Conservation (phyloP, 2,329 filamentous ascomycete genomes). For the Mycogone perniciosa region DNA sequence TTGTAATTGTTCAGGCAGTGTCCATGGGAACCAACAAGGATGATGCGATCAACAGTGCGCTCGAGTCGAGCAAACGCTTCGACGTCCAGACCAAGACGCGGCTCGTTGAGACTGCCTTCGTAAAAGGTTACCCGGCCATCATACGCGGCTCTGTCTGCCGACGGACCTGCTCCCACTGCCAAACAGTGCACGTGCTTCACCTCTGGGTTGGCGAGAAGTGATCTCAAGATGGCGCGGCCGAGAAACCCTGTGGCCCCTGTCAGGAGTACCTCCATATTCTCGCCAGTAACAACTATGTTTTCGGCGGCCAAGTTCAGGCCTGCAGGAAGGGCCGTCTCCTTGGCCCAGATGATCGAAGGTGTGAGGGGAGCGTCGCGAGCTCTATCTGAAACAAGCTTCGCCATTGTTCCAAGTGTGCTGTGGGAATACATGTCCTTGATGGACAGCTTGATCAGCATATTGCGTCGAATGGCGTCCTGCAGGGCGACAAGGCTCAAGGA, state of each 20-base stretch:
- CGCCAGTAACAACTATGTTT: neutral
- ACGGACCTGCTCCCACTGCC: constrained; percentile 27
- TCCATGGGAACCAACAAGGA: constrained; percentile 39
- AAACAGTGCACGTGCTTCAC: constrained; percentile 38
- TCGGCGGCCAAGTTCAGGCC: constrained; percentile 1
- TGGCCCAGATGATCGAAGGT: constrained; percentile 32
- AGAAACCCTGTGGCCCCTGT: constrained; percentile 38
- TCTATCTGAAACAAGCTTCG: constrained; percentile 22
- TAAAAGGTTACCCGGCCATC: constrained; percentile 27
- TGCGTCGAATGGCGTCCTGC: constrained; percentile 23
- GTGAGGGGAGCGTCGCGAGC: neutral
- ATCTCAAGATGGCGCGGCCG: constrained; percentile 30
- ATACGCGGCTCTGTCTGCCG: constrained; percentile 3
- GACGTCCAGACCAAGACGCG: constrained; percentile 31
- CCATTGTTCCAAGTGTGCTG: constrained; percentile 35
- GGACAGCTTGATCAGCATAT: constrained; percentile 24
- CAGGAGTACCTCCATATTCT: constrained; percentile 9
- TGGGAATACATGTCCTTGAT: constrained; percentile 32
- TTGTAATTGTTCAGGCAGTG: constrained; percentile 26
- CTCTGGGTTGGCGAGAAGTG: constrained; percentile 25
- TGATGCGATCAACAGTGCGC: constrained; percentile 33
- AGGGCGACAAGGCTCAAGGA: constrained; percentile 33
- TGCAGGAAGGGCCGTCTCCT: constrained; percentile 24
- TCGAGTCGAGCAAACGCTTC: neutral
- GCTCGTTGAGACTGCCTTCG: constrained; percentile 29